Evolutionary conservation across 495 filamentous ascomycete species (phyloP).

Genomic region (Bryoglossum gracile): DNA sequence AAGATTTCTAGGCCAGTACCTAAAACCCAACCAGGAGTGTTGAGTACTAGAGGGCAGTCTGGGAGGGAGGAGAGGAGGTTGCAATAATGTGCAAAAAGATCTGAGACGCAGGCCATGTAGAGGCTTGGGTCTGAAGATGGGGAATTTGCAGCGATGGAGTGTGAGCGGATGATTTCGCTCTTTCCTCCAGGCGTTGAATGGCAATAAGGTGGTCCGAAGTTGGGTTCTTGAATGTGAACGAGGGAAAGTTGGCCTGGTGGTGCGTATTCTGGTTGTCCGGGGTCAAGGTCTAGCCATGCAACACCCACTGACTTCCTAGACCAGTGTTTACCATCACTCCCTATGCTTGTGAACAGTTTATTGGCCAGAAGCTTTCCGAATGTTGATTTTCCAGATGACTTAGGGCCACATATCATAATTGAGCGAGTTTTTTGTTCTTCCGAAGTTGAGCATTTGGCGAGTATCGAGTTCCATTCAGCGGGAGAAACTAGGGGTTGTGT

Average conservation of each 20-base stretch:
- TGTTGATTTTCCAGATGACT: slow-evolving; percentile 81
- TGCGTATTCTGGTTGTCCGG: slow-evolving; percentile 76
- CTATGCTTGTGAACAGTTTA: slow-evolving; percentile 57
- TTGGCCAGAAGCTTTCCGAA: slow-evolving; percentile 73
- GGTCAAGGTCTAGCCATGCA: slow-evolving; percentile 72
- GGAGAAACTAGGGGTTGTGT: slow-evolving; percentile 56
- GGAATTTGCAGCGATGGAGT: slow-evolving; percentile 64
- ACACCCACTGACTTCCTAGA: slow-evolving; percentile 29
- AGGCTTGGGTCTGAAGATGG: slow-evolving; percentile 64
- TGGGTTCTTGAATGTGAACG: slow-evolving; percentile 51
- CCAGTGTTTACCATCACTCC: too few relatives aligned
- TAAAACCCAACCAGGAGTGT: slow-evolving; percentile 78
- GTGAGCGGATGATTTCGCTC: slow-evolving; percentile 50
- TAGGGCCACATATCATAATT: slow-evolving; percentile 67
- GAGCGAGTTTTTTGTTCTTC: slow-evolving; percentile 36
- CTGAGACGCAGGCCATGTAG: slow-evolving; percentile 58
- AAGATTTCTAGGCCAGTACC: slow-evolving; percentile 67
- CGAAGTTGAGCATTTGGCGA: slow-evolving; percentile 32
- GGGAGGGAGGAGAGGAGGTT: slow-evolving; percentile 19
- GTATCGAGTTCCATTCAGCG: slow-evolving; percentile 55
- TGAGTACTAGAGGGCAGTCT: slow-evolving; percentile 62
- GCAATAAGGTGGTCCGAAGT: slow-evolving; percentile 68
- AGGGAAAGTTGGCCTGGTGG: slow-evolving; percentile 73
- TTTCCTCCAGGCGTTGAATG: slow-evolving; percentile 41
- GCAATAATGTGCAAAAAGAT: slow-evolving; percentile 61